Conservation (phyloP, 495 filamentous ascomycete species). For the Immersiella caudata region DNA sequence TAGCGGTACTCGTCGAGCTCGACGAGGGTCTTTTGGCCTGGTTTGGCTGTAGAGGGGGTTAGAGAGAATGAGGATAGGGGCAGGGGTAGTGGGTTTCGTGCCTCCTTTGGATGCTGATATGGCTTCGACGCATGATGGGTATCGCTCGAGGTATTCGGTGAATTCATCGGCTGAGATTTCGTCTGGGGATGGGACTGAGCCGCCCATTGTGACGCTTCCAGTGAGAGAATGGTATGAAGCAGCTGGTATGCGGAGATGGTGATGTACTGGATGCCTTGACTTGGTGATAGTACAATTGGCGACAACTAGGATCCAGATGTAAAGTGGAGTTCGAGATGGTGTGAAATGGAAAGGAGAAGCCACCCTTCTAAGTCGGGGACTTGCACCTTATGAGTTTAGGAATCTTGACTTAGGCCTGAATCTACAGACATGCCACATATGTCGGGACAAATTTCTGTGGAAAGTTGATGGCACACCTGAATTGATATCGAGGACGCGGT, state of each 20-base stretch:
- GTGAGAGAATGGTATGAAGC: background rate
- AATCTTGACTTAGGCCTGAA: background rate
- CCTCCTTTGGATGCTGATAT: slow-evolving; percentile 46
- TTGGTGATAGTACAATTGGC: background rate
- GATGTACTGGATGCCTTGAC: background rate
- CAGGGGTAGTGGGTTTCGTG: slow-evolving; percentile 22
- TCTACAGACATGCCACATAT: no score
- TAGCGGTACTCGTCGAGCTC: slow-evolving; percentile 55
- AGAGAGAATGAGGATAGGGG: background rate
- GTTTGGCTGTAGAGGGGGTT: slow-evolving; percentile 37
- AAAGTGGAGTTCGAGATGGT: no score
- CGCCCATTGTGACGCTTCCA: slow-evolving; percentile 36
- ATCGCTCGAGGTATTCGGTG: slow-evolving; percentile 35
- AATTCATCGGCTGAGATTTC: slow-evolving; percentile 43
- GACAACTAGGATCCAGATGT: no score
- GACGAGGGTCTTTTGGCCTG: slow-evolving; percentile 48
- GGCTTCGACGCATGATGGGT: slow-evolving; percentile 43
- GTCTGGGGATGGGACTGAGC: slow-evolving; percentile 33
- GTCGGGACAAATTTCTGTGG: no score
- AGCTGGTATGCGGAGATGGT: no score
- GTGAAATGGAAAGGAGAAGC: no score
- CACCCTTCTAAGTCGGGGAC: no score
- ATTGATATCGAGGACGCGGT: background rate
- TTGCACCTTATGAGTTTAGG: background rate
- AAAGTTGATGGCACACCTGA: background rate